phyloP scores from a whole-genome alignment of 2,329 filamentous ascomycete genomes.

The Bipolaris gigantea region DNA sequence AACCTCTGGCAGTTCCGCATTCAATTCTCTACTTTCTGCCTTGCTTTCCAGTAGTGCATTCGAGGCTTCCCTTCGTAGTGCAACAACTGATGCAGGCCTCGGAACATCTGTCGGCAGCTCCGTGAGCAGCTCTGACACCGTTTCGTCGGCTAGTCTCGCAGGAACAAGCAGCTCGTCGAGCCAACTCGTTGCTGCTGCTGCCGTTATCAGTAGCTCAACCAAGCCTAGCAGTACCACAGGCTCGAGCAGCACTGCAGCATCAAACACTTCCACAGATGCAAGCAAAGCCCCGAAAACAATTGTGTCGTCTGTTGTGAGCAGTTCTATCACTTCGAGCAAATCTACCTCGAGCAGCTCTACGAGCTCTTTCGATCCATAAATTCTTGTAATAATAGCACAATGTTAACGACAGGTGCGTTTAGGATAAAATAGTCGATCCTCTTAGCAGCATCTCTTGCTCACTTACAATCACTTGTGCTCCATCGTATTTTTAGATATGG shows the following conservation, averaged over 20 bases:
- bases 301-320: background rate
- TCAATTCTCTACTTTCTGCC: background rate
- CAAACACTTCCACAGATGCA: background rate
- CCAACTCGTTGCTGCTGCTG: background rate
- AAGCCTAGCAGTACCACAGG: background rate
- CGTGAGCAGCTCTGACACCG: background rate
- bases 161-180: background rate
- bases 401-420: background rate
- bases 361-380: background rate
- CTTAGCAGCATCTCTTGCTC: background rate
- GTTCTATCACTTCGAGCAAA: background rate
- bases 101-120: background rate
- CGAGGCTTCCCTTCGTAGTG: background rate
- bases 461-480: background rate
- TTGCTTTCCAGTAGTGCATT: background rate
- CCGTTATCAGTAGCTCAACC: background rate
- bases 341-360: background rate
- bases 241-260: background rate
- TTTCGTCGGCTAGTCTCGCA: background rate
- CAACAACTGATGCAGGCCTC: background rate
- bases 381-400: background rate
- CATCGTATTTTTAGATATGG: background rate
- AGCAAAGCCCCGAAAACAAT: background rate
- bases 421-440: background rate
- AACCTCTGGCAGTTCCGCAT: background rate